phyloP scores from a whole-genome alignment of 768 basidiomycete genomes.

The Auriscalpium microsporum region DNA sequence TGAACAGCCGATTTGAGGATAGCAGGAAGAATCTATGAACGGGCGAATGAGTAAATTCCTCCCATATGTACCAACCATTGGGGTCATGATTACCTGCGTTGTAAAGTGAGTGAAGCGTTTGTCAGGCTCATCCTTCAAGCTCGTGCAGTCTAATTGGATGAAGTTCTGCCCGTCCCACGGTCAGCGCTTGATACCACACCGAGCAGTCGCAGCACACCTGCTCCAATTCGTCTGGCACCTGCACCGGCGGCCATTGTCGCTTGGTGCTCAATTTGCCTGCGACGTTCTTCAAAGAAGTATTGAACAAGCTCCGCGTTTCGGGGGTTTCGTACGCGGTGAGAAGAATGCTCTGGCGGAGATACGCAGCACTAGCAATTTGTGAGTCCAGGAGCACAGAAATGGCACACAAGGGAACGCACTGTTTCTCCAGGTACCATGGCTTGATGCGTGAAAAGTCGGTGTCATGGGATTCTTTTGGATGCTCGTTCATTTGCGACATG shows the following conservation, averaged over 20 bases:
- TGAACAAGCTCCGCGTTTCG: slow-evolving; percentile 77
- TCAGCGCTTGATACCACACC: neutral
- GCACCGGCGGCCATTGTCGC: slow-evolving; percentile 59
- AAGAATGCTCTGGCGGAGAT: slow-evolving; percentile 84
- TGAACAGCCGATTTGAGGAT: slow-evolving; percentile 90
- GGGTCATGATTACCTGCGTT: slow-evolving; percentile 46
- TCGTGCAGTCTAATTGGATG: slow-evolving; percentile 61
- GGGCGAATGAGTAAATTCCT: neutral
- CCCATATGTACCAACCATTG: too few species aligned
- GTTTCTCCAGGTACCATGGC: slow-evolving; percentile 94
- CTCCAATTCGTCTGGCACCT: slow-evolving; percentile 75
- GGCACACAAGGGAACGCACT: slow-evolving; percentile 45
- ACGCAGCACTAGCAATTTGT: slow-evolving; percentile 43
- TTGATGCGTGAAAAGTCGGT: slow-evolving; percentile 96
- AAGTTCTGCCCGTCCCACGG: slow-evolving; percentile 44
- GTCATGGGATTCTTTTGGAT: slow-evolving; percentile 90
- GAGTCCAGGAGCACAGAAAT: neutral
- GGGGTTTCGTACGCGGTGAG: slow-evolving; percentile 85
- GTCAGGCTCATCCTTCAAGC: slow-evolving; percentile 72
- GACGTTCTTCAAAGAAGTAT: slow-evolving; percentile 68
- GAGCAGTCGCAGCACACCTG: slow-evolving; percentile 45
- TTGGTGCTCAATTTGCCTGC: slow-evolving; percentile 74
- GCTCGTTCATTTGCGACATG: slow-evolving; percentile 73
- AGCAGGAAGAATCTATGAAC: slow-evolving; percentile 62
- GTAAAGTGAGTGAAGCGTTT: slow-evolving; percentile 84